Conservation (phyloP, 2,329 filamentous ascomycete species). For the Colletotrichum plurivorum region DNA sequence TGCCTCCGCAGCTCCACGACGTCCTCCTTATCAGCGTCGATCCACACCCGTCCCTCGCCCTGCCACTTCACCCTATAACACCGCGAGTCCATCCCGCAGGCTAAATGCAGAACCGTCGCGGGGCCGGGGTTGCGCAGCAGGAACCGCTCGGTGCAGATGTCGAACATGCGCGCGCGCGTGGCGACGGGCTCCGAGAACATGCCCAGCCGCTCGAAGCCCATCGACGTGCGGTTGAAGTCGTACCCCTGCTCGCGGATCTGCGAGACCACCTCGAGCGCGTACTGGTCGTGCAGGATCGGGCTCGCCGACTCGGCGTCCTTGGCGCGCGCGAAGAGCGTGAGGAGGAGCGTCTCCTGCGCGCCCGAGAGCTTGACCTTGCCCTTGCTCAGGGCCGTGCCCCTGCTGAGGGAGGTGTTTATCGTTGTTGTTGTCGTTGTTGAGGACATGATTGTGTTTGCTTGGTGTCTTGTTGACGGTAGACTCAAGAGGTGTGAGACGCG, state of each 20-base stretch:
- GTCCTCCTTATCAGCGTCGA: slow-evolving; percentile 53
- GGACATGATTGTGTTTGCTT: slow-evolving; percentile 6
- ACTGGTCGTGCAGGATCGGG: slow-evolving; percentile 39
- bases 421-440: slow-evolving; percentile 5
- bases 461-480: too few relatives aligned
- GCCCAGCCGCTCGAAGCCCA: not conserved
- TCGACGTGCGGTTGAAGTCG: slow-evolving; percentile 26
- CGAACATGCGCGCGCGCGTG: slow-evolving; percentile 39
- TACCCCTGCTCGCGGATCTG: slow-evolving; percentile 28
- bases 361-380: slow-evolving; percentile 33
- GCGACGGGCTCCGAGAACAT: not conserved
- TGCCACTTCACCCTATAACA: slow-evolving; percentile 43
- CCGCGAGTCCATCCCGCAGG: slow-evolving; percentile 50
- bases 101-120: slow-evolving; percentile 49
- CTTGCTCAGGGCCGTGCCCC: slow-evolving; percentile 15
- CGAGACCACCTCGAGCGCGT: slow-evolving; percentile 28
- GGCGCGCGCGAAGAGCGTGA: slow-evolving; percentile 38
- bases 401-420: not conserved
- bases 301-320: slow-evolving; percentile 32
- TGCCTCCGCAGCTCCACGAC: slow-evolving; percentile 49
- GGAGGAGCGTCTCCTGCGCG: slow-evolving; percentile 40
- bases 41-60: slow-evolving; percentile 46
- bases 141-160: slow-evolving; percentile 46
- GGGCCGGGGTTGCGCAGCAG: slow-evolving; percentile 41
- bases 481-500: too few relatives aligned